These are phyloP conservation scores for Harringtonia lauricola DNA, from an alignment of 2,329 filamentous ascomycete genomes.

Conservation along the genomic window DNA sequence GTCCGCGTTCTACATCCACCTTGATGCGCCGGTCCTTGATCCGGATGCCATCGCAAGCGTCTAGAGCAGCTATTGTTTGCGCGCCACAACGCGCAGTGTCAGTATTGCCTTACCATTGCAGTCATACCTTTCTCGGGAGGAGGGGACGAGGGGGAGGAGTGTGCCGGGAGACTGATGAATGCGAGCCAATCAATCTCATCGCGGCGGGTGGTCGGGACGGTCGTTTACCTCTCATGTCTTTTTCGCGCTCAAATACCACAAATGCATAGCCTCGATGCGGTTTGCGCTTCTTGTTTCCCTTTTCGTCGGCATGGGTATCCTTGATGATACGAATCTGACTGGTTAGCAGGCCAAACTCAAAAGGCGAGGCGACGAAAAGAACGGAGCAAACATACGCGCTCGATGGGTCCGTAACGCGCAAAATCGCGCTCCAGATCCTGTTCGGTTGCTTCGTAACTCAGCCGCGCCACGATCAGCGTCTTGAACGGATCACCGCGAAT, in stretches of 20 bases:
- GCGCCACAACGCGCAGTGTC: conserved; percentile 52
- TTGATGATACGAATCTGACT: conserved; percentile 74
- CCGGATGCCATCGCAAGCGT: conserved; percentile 69
- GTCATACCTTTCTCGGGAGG: conserved; percentile 20
- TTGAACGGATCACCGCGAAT: conserved; percentile 90
- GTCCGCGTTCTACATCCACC: conserved; percentile 91
- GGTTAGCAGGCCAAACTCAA: conserved; percentile 4
- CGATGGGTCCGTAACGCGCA: conserved; percentile 84
- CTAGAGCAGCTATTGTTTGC: conserved; percentile 74
- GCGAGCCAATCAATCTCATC: conserved; percentile 11
- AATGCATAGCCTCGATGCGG: conserved; percentile 88
- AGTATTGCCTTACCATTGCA: conserved; percentile 53
- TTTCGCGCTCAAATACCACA: conserved; percentile 91
- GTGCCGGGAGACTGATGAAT: conserved; percentile 29
- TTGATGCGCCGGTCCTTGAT: conserved; percentile 89
- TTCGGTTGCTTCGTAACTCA: conserved; percentile 82
- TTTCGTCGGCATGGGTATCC: conserved; percentile 59
- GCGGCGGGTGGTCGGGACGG: background rate
- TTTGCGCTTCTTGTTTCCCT: conserved; percentile 68
- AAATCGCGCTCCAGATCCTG: conserved; percentile 91
- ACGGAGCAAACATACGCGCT: conserved; percentile 51
- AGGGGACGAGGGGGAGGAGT: conserved; percentile 14
- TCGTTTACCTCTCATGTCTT: conserved; percentile 96
- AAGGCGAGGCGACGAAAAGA: background rate
- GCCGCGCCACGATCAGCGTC: conserved; percentile 81